Evolutionary conservation across 306 rosid species (phyloP), one percentile per base, ranked within the genome.

Genomic region (Vachellia pachyceras): DNA sequence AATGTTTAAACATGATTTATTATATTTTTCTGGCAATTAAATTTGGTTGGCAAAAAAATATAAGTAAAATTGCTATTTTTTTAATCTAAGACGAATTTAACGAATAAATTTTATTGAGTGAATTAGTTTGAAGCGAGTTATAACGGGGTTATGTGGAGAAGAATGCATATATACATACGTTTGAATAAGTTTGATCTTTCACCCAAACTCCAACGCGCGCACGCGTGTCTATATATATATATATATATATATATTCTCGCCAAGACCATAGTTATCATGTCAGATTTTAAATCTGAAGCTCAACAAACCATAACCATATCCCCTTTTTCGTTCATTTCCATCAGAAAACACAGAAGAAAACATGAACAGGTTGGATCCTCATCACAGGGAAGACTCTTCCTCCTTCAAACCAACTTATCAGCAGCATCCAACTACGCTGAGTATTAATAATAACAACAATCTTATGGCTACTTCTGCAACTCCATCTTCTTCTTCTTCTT

Each of bases 321-420:
- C 40, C 86, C 72, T 14, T 67, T 29, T 67, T 71, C 73, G 42
- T 52, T 15, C 39, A 11, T n/a, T 15, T 29, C 18, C 69, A 8
- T n/a, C 40, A 13, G 18, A 63, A 33, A 22, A 29, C 39, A 10
- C 70, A 41, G 49, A 36, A 10, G 1, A 54, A 29, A 11, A 14
- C 47, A 92, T 87, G 97, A 92, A 84, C 61, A 67, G 79, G 74
- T 86, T 86, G 68, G 89, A 87, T 49, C 82, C 89, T 4, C 94
- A 89, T 4, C 94, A 89, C 42, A 79, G 87, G 46, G 91, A 89
- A 86, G 91, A 83, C 1, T 61, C 37, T 17, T 64, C 23, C 49
- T 88, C 88, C 22, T 77, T 86, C 78, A 87, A 91, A 86, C 75
- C 85, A 78, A 80, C 86, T 77, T 85, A 91, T 90, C 84, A 87